Conservation (phyloP, 2,329 filamentous ascomycete species). For the Neofusicoccum parvum region DNA sequence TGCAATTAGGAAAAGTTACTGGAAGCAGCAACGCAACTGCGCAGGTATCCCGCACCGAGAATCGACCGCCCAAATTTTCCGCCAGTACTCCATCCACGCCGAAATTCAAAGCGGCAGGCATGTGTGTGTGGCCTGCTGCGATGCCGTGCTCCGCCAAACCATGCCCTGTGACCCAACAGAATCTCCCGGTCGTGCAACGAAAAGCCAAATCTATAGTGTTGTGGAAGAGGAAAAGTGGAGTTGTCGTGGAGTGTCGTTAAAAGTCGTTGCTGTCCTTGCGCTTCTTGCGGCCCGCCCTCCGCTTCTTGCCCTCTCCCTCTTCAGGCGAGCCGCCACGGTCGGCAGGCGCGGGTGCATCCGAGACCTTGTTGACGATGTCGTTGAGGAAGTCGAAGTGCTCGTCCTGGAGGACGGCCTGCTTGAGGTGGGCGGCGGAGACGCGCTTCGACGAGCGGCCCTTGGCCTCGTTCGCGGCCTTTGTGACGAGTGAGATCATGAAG, state of each 20-base stretch:
- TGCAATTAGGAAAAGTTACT: not conserved
- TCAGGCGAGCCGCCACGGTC: constrained; percentile 51
- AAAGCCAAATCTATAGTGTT: constrained; percentile 2
- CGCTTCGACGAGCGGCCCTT: constrained; percentile 82
- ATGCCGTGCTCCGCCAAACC: constrained; percentile 5
- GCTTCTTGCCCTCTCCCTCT: constrained; percentile 48
- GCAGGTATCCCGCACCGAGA: constrained; percentile 3
- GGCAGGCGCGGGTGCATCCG: constrained; percentile 56
- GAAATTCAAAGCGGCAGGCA: constrained; percentile 6
- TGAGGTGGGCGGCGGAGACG: constrained; percentile 87
- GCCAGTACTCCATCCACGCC: constrained; percentile 12
- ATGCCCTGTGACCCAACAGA: constrained; percentile 8
- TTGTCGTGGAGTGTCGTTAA: constrained; percentile 24
- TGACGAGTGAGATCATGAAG: constrained; percentile 95
- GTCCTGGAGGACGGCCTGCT: constrained; percentile 83
- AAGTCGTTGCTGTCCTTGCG: constrained; percentile 42
- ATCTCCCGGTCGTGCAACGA: not conserved
- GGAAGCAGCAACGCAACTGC: not conserved
- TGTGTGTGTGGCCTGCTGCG: not conserved
- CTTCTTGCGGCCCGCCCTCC: constrained; percentile 43
- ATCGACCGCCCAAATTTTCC: constrained; percentile 9
- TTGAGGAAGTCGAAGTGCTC: constrained; percentile 92
- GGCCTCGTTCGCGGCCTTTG: constrained; percentile 83
- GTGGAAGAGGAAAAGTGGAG: not conserved
- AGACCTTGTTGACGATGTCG: constrained; percentile 87